A percentile compares a stretch with the other conserved stretches of the same genome.
These are phyloP conservation scores for Karstenula rhodostoma DNA, from an alignment of 2,329 filamentous ascomycete species.

Conservation along the genomic window DNA sequence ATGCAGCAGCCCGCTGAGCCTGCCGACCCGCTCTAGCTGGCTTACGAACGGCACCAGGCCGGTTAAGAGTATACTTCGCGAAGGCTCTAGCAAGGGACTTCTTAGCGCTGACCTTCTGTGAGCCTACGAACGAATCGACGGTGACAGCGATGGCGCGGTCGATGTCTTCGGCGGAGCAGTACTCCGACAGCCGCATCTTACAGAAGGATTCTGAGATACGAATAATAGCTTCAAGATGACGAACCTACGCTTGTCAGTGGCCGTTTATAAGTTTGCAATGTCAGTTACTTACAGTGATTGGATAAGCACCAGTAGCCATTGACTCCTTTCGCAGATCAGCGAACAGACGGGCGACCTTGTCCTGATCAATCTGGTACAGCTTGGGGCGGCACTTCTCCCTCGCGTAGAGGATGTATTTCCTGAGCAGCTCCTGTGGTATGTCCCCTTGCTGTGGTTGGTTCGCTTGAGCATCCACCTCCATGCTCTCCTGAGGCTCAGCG, in stretches of 20 bases:
- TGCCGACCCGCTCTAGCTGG: constrained; percentile 37
- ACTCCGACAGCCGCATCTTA: constrained; percentile 97
- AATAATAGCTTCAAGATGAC: constrained; percentile 97
- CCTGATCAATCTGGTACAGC: constrained; percentile 96
- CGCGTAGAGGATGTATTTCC: constrained; percentile 97
- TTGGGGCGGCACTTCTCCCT: constrained; percentile 89
- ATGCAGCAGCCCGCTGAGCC: constrained; percentile 38
- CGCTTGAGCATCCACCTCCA: constrained; percentile 61
- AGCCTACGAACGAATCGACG: constrained; percentile 93
- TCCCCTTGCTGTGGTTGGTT: constrained; percentile 68
- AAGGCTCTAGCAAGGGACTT: constrained; percentile 93
- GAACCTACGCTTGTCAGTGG: constrained; percentile 69
- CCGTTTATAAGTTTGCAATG: background rate
- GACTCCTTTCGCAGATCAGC: constrained; percentile 95
- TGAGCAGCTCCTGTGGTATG: constrained; percentile 86
- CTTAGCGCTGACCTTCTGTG: constrained; percentile 97
- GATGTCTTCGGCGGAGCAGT: constrained; percentile 88
- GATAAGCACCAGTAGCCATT: constrained; percentile 92
- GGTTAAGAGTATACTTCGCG: constrained; percentile 78
- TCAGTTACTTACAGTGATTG: constrained; percentile 80
- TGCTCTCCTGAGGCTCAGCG: constrained; percentile 57
- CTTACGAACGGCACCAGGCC: constrained; percentile 53
- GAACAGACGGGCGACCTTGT: constrained; percentile 93
- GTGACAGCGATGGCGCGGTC: constrained; percentile 97
- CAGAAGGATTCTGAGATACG: constrained; percentile 93